Evolutionary conservation across 1,284 basidiomycete species (phyloP), one percentile per base, ranked within the genome.

Genomic region (Rhodotorula sp.): DNA sequence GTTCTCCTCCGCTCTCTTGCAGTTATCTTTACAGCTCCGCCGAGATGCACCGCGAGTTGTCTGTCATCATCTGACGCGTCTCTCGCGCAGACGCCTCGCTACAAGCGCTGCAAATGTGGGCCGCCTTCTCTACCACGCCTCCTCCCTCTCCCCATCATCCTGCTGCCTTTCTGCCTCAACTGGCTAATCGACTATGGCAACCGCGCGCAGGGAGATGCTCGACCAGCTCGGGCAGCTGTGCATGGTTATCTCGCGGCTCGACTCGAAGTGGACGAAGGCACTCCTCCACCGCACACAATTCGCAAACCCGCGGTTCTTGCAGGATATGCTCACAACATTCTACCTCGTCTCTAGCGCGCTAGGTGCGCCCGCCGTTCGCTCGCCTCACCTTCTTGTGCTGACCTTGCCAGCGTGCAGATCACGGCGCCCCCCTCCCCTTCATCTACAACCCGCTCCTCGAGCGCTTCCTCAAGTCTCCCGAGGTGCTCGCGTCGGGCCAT

Each of bases 391-490:
- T 27, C 57, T 3, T 15, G 29, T 54, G 13, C 51, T 44, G 3
- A 34, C 37, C 34, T 27, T 27, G 19, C 25, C 12, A 10, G 2
- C 10, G 5, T n/a, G 37, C 55, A 66, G 74, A 70, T 25, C 29
- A 66, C 50, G 75, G 68, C 15, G 53, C 60, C 13, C 69, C 68
- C 1, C 59, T 77, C 0, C 76, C 76, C 22, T 71, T 70, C 65
- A 46, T 77, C 29, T 73, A 73, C 61, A 70, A 68, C 51, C 74
- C 69, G 17, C 67, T 75, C 15, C 64, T 73, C 44, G 76, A 77
- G 54, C 64, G 65, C 15, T 77, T 73, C 67, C 63, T 77, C 34
- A 71, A 61, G 25, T 51, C 71, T n/a, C 67, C 69, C 27, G 76
- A 77, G 34, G 63, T 55, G 0, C n/a, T 66, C n/a, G 55, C 66